Base-by-base conservation (phyloP, 2,329 filamentous ascomycete species). In the Herpotrichia juniperi region DNA sequence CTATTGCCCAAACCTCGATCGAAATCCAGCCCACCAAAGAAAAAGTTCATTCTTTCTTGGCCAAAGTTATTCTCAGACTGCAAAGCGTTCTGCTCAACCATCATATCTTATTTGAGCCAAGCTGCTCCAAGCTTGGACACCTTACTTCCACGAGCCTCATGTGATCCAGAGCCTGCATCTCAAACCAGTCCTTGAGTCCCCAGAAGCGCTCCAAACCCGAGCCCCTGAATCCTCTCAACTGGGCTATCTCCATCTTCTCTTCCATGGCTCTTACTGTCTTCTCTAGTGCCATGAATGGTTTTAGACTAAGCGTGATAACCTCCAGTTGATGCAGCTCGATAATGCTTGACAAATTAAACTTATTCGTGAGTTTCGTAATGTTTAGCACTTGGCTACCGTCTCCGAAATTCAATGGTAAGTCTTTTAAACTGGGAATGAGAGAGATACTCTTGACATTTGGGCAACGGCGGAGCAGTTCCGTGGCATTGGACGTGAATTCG, bases 241-340 rank as follows among this genome's bases (percentile, higher is more conserved):
- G 14, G 11, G 14, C 24, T 9, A 17, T 25, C 8, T 17, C 5
- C 12, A 30, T 34, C 12, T 48, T 28, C 2, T n/a, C 17, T 17
- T 53, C 50, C 40, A 53, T 53, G 4, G 25, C 11, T 8, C 30
- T 22, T 16, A 53, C 16, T 22, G 21, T 37, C 39, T 53, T 53
- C 25, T 40, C 22, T 17, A 53, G 30, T 10, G 46, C 45, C 50
- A 53, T 53, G 25, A 43, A 53, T 3, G 50, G 46, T 31, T 49
- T n/a, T 17, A 53, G 26, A 28, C 14, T 30, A 16, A 53, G 25
- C 9, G 16, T 40, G 28, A 53, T 16, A 14, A 21, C 35, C 24
- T 53, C n/a, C 2, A 53, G 22, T 3, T 46, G 5, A 14, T 7
- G 12, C 24, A 53, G 17, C 16, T 11, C 24, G 1, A 30, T 21